Evolutionary conservation across 208 protist genomes (phyloP), one percentile per base, ranked within the genome.

Genomic region (Leishmania mexicana): DNA sequence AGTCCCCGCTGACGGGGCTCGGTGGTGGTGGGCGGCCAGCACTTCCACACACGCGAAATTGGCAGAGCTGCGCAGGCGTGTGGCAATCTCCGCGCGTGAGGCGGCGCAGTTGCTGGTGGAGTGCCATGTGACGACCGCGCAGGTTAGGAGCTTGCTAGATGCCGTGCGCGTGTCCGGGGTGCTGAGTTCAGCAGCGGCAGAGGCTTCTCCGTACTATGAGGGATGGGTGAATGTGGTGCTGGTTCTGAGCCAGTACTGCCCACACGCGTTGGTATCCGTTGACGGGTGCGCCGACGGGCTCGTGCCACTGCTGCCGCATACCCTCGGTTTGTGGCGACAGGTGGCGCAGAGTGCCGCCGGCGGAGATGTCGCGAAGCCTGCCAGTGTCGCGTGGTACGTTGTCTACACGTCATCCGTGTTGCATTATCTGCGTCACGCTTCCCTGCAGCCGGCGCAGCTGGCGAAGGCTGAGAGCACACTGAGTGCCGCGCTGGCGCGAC

Each of bases 11-110:
- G 79, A 78, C 28, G 74, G 24, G 31, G 21, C 60, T 38, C 79
- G 60, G 1, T 82, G 79, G 79, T 86, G 83, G 83, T 83, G 76
- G 82, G 40, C 79, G 0, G 49, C 62, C 4, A 62, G 77, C 62
- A 78, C 76, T 31, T 78, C 83, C 45, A 64, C 73, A n/a, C 79
- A 83, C 15, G 74, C 73, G 47, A 75, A 57, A 54, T 60, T 82
- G 57, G 79, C 75, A 70, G 79, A 82, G 75, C 79, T 82, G 64
- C 79, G 79, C 28, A 51, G 74, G 64, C 82, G 72, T 3, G 57
- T 28, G 2, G 60, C 58, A 53, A 64, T 15, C 35, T 53, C 45
- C 11, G 4, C 35, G 3, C 40, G 31, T 7, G 84, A 49, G 38
- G 84, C 67, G 15, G 49, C 64, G 40, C 49, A 76, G 57, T 65